Base-by-base conservation (phyloP, 768 basidiomycete species). In the Cystofilobasidium bisporidii region DNA sequence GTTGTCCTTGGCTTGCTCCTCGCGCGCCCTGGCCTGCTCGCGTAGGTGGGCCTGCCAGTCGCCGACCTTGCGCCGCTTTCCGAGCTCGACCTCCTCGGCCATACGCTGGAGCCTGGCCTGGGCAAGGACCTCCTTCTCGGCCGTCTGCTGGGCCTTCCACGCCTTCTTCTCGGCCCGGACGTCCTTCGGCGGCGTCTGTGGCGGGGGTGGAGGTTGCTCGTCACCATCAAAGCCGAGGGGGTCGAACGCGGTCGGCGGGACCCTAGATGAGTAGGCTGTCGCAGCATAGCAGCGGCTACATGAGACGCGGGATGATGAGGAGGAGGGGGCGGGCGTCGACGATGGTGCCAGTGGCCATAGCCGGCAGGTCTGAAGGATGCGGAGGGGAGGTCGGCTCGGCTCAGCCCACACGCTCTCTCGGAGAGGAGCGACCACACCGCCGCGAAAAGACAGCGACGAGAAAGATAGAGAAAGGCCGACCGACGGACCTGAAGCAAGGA, bases 61-160 rank as follows among this genome's bases (percentile, higher is more conserved):
- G 14, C 28, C 53, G 28, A 30, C 28, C 53, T 17, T 32, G 28
- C 18, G 26, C 5, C 53, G 26, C 28, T 15, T 28, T 26, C 28
- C 28, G 28, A 2, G 17, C 17, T 30, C 53, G 28, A 56, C 53
- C 4, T 56, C 53, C 15, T 56, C 53, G 9, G 14, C 18, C 53
- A 56, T 28, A 1, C 53, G 26, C 9, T 56, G 8, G 30, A 56
- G 53, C 30, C 53, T 9, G 30, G 53, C 53, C 14, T 28, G 28
- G 8, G 26, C 17, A 30, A 56, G 53, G 53, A 32, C 4, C 53
- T 56, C 53, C 53, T 56, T 56, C 53, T 56, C 53, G 53, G 18
- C 18, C 28, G 15, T 6, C 2, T 3, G 5, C 9, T 30, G 28
- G 2, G 26, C 53, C 30, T 56, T 56, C 53, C 53, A 56, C 12